Base-by-base conservation (phyloP, 2,329 filamentous ascomycete species). In the Neopestalotiopsis sp. region DNA sequence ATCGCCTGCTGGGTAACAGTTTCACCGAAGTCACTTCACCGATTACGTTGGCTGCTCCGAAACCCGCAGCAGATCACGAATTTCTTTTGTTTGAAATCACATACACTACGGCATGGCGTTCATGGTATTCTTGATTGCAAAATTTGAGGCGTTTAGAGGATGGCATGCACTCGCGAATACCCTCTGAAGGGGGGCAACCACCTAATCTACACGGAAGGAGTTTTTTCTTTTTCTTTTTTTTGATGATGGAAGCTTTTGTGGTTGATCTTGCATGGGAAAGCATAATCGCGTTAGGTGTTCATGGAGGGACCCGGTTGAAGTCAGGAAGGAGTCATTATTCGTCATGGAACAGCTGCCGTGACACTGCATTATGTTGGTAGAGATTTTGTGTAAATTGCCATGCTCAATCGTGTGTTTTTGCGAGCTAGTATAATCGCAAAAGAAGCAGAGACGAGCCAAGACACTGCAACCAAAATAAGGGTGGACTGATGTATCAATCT, bases 81-180 rank as follows among this genome's bases (percentile, higher is more conserved):
- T 66, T 56, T 57, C 32, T 17, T 66, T 56, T 58, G 63, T 56
- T 38, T 28, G 58, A 69, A 59, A 63, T 20, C 30, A 59, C 42
- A 66, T 66, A 38, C 34, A 38, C 24, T 38, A 30, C 34, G 59
- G 59, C 30, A 58, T 28, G 63, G 63, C 63, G 45, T 66, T 56
- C 13, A 66, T 12, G 53, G 63, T 58, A 14, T 34, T 57, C 24
- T 56, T 66, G n/a, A 57, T 24, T 66, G 42, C 45, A 38, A 57
- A 57, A 34, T 66, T 66, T 38, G 63, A 66, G 49, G 63, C 63
- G 63, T 66, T 56, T 57, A 66, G 63, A 65, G 62, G 62, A 66
- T 58, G 63, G 63, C 34, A 12, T 12, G n/a, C 62, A 65, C 62
- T 14, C 28, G 38, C 32, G 32, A 42, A 45, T 49, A 65, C 62